These are phyloP conservation scores for Bruguiera parviflora DNA, from an alignment of 345 rosid species.

Conservation along the genomic window DNA sequence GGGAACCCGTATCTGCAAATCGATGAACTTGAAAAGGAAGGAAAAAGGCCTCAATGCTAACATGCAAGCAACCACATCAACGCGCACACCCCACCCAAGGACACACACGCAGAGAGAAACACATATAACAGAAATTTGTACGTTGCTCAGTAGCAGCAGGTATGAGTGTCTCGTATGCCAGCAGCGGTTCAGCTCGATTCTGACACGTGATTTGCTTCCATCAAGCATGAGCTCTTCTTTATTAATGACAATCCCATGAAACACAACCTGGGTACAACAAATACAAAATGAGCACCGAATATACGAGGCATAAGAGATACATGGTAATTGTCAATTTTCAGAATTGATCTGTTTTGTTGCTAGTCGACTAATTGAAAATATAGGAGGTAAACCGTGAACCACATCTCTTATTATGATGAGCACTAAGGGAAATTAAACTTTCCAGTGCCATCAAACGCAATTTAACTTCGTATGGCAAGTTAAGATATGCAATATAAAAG, in stretches of 20 bases:
- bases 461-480: too few species aligned
- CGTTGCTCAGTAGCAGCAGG: conserved; percentile 82
- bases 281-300: too few species aligned
- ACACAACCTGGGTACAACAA: conserved; percentile 43
- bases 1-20: conserved; percentile 69
- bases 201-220: conserved; percentile 90
- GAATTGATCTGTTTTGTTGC: too few species aligned
- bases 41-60: neutral
- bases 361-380: too few species aligned
- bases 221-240: conserved; percentile 79
- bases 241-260: conserved; percentile 78
- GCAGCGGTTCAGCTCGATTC: conserved; percentile 72
- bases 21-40: neutral
- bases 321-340: too few species aligned
- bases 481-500: too few species aligned
- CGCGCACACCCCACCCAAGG: neutral
- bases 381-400: too few species aligned
- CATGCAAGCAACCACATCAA: too few species aligned
- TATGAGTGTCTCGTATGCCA: conserved; percentile 68
- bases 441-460: too few species aligned
- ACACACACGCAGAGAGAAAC: neutral
- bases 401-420: too few species aligned
- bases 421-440: too few species aligned
- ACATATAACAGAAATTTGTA: conserved; percentile 14
- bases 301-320: too few species aligned